Conservation (phyloP, 1,284 basidiomycete genomes). For the Pulchroboletus neoregius region DNA sequence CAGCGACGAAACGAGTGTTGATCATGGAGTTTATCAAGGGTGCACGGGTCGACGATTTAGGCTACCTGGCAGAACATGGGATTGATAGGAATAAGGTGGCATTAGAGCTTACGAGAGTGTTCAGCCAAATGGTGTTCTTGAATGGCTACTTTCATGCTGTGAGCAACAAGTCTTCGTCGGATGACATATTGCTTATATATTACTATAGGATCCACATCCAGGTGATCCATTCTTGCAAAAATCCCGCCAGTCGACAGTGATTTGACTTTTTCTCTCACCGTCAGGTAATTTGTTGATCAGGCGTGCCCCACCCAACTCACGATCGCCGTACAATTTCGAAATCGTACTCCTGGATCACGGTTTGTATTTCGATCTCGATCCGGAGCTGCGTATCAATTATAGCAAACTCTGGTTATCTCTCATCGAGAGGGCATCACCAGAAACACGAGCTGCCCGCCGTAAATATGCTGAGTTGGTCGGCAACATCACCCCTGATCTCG, state of each 20-base stretch:
- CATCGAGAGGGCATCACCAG: constrained; percentile 66
- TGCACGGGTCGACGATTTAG: constrained; percentile 84
- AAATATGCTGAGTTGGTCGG: constrained; percentile 88
- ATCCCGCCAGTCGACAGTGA: neutral
- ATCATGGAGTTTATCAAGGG: constrained; percentile 95
- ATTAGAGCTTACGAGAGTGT: constrained; percentile 85
- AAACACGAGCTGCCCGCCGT: constrained; percentile 62
- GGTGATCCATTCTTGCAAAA: constrained; percentile 37
- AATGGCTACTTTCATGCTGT: constrained; percentile 91
- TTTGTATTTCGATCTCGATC: constrained; percentile 86
- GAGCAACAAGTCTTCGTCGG: constrained; percentile 27
- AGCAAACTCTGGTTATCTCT: constrained; percentile 84
- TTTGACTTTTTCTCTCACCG: neutral
- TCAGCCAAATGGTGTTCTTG: constrained; percentile 94
- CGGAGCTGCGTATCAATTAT: constrained; percentile 74
- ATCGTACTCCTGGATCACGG: constrained; percentile 91
- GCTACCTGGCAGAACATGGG: constrained; percentile 76
- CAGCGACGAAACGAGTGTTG: constrained; percentile 81
- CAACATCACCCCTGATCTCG: constrained; percentile 84
- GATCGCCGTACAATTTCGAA: constrained; percentile 91
- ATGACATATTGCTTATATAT: constrained; percentile 4
- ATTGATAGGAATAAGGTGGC: constrained; percentile 96
- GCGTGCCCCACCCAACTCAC: constrained; percentile 56
- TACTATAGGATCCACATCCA: constrained; percentile 67
- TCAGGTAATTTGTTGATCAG: constrained; percentile 90